Base-by-base conservation (phyloP, 2,329 filamentous ascomycete species). In the Thermoascus crustaceus region DNA sequence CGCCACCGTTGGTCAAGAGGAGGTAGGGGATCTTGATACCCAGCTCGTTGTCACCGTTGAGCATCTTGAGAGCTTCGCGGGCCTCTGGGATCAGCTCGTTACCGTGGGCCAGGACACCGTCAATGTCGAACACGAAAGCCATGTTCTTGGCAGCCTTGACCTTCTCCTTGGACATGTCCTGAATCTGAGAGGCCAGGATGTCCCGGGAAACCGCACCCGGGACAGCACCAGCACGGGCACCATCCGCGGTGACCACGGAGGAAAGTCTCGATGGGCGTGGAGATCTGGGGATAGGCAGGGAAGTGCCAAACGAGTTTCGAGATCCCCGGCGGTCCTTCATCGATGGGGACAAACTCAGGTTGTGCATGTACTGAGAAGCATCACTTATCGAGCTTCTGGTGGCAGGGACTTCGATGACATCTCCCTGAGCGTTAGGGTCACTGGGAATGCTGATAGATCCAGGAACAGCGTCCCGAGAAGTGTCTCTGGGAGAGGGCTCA, bases 11-110 rank as follows among this genome's bases (percentile, higher is more conserved):
- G 55, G 80, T 85, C 37, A 85, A 65, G 64, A 85, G 80, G 56
- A 84, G 83, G 67, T 84, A 60, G 68, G 41, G 80, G 70, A 85
- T 85, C 71, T 81, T 83, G 67, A 85, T 84, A 41, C 80, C 80
- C 32, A 85, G 75, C 64, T 85, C 78, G 61, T 83, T 83, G 62
- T 83, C 78, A 7, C 80, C 80, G 59, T 84, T 84, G 33, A 84
- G 68, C 57, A 84, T 82, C 57, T 80, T 75, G 24, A 84, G 72
- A 9, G 74, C 76, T 39, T 75, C 71, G 51, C 73, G 68, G 41
- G 77, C 80, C 62, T 83, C 73, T 26, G 78, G 77, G 43, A 85
- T 84, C 39, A 82, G 63, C 39, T 79, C 69, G 61, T 81, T 79
- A 52, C 80, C 80, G 60, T 84, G 80, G 38, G 84, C 80, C 16